phyloP scores from a whole-genome alignment of 495 filamentous ascomycete genomes.

The Aspergillus cavernicola region DNA sequence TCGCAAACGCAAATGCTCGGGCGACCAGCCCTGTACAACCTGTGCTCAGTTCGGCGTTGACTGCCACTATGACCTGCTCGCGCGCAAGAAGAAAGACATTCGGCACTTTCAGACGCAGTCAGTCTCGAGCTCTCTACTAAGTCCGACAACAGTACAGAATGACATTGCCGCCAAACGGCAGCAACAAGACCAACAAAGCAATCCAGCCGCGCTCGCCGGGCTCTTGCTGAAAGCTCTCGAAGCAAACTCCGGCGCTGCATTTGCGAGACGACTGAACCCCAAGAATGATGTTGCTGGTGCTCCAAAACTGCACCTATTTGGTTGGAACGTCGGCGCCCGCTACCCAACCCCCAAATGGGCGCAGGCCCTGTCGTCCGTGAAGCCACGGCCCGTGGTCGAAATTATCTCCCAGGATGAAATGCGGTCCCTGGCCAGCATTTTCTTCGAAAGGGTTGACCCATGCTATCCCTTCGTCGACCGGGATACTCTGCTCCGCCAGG shows the following conservation, averaged over 20 bases:
- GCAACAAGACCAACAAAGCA: conserved; percentile 5
- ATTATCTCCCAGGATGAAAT: conserved; percentile 42
- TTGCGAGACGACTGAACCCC: conserved; percentile 50
- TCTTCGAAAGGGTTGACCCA: conserved; percentile 49
- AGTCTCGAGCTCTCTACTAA: conserved; percentile 10
- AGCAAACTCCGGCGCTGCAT: conserved; percentile 54
- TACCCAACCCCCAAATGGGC: conserved; percentile 21
- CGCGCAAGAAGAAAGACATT: conserved; percentile 33
- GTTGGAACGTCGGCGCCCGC: conserved; percentile 51
- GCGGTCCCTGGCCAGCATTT: conserved; percentile 35
- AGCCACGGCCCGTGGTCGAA: conserved; percentile 27
- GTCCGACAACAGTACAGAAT: conserved; percentile 15
- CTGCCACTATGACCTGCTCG: conserved; percentile 41
- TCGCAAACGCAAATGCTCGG: conserved; percentile 54
- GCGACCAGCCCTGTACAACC: conserved; percentile 47
- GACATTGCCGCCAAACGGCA: conserved; percentile 2
- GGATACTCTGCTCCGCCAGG: conserved; percentile 25
- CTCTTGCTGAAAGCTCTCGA: conserved; percentile 38
- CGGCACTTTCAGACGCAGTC: conserved; percentile 16
- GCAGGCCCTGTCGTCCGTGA: conserved; percentile 3
- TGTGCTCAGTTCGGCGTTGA: conserved; percentile 46
- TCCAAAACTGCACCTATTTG: conserved; percentile 52
- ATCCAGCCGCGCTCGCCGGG: conserved; percentile 9
- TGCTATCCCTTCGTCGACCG: conserved; percentile 50
- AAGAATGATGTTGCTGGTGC: conserved; percentile 47